Conservation (phyloP, 208 protist species). For the Herpetomonas tarakana region DNA sequence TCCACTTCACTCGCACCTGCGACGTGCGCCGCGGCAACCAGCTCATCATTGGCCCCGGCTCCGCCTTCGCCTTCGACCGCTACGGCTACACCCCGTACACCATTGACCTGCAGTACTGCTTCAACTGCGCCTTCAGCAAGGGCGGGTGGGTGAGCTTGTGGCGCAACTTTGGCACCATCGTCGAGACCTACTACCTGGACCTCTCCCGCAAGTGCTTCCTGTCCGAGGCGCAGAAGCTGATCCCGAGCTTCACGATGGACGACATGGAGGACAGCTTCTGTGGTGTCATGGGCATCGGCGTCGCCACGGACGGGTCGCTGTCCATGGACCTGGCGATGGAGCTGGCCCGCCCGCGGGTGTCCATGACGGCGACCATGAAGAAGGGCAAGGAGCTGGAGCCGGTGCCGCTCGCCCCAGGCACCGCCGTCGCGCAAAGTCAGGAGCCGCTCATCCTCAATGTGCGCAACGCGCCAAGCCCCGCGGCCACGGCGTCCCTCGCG, state of each 20-base stretch:
- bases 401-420: slow-evolving; percentile 10
- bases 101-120: slow-evolving; percentile 69
- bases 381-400: slow-evolving; percentile 43
- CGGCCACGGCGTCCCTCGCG: slow-evolving; percentile 81
- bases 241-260: slow-evolving; percentile 54
- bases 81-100: slow-evolving; percentile 85
- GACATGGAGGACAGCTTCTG: slow-evolving; percentile 76
- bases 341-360: slow-evolving; percentile 52
- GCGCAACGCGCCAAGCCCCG: slow-evolving; percentile 88
- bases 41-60: slow-evolving; percentile 83
- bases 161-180: slow-evolving; percentile 46
- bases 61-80: slow-evolving; percentile 59
- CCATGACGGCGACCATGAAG: slow-evolving; percentile 35
- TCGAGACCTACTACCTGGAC: slow-evolving; percentile 68
- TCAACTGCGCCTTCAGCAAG: slow-evolving; percentile 61
- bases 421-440: slow-evolving; percentile 3
- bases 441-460: slow-evolving; percentile 80
- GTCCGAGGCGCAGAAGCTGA: slow-evolving; percentile 58
- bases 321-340: slow-evolving; percentile 77
- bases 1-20: slow-evolving; percentile 86
- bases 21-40: slow-evolving; percentile 66
- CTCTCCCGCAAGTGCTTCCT: slow-evolving; percentile 57
- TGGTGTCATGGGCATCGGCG: slow-evolving; percentile 70
- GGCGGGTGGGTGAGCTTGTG: slow-evolving; percentile 67
- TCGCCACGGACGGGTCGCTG: slow-evolving; percentile 48